Evolutionary conservation across 208 protist species (phyloP).

Genomic region (Leishmania tropica): DNA sequence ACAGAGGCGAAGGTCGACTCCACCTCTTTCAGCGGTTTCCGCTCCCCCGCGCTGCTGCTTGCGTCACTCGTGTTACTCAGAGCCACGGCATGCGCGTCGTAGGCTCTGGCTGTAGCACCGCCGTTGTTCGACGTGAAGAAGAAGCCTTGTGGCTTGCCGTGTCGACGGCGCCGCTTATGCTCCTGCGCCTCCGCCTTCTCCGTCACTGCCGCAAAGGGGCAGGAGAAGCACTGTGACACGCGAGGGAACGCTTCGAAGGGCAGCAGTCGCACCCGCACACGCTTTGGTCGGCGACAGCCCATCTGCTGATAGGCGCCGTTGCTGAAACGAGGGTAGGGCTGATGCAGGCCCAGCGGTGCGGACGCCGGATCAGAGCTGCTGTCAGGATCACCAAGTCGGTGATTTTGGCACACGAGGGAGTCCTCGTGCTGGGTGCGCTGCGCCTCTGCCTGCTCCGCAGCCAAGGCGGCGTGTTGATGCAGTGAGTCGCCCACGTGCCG

Average conservation of each 20-base stretch:
- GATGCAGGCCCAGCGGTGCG: not conserved
- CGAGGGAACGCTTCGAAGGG: constrained; percentile 80
- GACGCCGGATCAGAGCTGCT: not conserved
- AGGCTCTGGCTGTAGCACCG: not conserved
- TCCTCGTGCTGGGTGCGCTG: not conserved
- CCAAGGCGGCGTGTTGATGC: constrained; percentile 64
- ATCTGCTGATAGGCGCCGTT: constrained; percentile 57
- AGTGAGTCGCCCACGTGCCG: constrained; percentile 67
- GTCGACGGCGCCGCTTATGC: constrained; percentile 22
- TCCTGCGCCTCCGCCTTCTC: constrained; percentile 39
- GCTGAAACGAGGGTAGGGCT: constrained; percentile 33
- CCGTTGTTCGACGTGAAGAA: not conserved
- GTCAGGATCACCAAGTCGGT: not conserved
- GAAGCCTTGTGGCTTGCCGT: not conserved
- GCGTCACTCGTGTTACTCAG: not conserved
- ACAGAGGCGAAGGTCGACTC: constrained; percentile 54
- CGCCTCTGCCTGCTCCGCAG: constrained; percentile 42
- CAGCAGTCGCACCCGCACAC: constrained; percentile 74
- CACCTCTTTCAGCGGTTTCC: constrained; percentile 11
- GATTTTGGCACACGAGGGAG: not conserved
- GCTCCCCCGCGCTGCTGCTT: not conserved
- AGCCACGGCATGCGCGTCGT: not conserved
- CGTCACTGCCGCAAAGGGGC: constrained; percentile 52
- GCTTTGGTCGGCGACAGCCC: constrained; percentile 42
- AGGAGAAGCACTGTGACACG: constrained; percentile 54